Conservation (phyloP, 140 eudicot species). For the Ambrosia hybrid region DNA sequence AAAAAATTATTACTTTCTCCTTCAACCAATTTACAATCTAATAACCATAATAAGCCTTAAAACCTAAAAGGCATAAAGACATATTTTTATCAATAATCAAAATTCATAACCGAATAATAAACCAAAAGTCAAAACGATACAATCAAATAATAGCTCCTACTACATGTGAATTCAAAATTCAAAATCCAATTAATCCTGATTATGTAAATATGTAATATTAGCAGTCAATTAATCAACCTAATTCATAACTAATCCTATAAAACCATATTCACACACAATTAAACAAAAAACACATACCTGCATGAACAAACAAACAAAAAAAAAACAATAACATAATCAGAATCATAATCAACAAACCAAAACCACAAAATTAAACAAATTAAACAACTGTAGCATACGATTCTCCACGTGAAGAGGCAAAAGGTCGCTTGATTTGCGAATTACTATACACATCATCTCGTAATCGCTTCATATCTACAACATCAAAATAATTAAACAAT, state of each 20-base stretch:
- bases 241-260: constrained; percentile 33
- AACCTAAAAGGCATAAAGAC: constrained; percentile 23
- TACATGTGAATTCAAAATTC: constrained; percentile 17
- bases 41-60: constrained; percentile 30
- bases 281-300: constrained; percentile 15
- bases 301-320: constrained; percentile 20
- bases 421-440: constrained; percentile 88
- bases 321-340: background rate
- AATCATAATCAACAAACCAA: constrained; percentile 1
- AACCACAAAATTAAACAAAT: constrained; percentile 11
- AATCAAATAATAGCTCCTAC: constrained; percentile 15
- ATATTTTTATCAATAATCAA: constrained; percentile 13
- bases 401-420: constrained; percentile 84
- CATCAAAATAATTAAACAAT: constrained; percentile 5
- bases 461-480: constrained; percentile 86
- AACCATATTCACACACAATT: constrained; percentile 25
- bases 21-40: background rate
- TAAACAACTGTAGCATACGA: constrained; percentile 52
- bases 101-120: background rate
- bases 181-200: constrained; percentile 12
- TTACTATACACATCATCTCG: constrained; percentile 78
- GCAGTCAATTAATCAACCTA: constrained; percentile 20
- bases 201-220: constrained; percentile 2
- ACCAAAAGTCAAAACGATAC: constrained; percentile 18
- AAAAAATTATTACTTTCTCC: background rate